Evolutionary conservation across 2,329 filamentous ascomycete genomes (phyloP).

Genomic region (Cryoendolithus antarcticus): DNA sequence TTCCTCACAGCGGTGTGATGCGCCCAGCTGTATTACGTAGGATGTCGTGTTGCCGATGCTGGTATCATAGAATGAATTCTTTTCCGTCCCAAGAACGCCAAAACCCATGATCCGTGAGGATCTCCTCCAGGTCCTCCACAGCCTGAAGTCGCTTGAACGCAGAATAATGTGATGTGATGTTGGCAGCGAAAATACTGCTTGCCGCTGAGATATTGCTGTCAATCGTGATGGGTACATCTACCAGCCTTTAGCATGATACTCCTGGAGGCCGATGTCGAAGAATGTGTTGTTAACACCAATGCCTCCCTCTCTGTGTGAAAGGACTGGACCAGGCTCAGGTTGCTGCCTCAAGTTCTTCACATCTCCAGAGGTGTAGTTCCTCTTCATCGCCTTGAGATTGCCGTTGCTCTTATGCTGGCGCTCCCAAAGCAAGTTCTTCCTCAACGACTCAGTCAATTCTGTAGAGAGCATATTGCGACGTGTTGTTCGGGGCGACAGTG

Average conservation of each 20-base stretch:
- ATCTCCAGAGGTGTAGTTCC: conserved; percentile 81
- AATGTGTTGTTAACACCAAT: conserved; percentile 71
- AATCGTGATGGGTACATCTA: conserved; percentile 28
- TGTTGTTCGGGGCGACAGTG: conserved; percentile 81
- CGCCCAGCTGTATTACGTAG: too few species aligned
- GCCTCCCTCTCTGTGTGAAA: conserved; percentile 21
- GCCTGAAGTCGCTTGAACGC: too few species aligned
- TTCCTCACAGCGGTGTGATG: too few species aligned
- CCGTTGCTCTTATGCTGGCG: conserved; percentile 87
- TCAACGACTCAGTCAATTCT: conserved; percentile 84
- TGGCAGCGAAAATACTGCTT: too few species aligned
- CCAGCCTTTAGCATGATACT: conserved; percentile 81
- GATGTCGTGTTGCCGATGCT: too few species aligned
- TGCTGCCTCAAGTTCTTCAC: conserved; percentile 78
- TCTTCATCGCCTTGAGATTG: conserved; percentile 76
- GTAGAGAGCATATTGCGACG: conserved; percentile 91
- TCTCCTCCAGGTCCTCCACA: too few species aligned
- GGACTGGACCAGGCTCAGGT: conserved; percentile 50
- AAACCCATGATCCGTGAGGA: too few species aligned
- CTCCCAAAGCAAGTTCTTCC: conserved; percentile 87
- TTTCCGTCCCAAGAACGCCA: too few species aligned
- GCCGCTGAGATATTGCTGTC: too few species aligned
- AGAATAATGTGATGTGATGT: too few species aligned
- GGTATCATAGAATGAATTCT: too few species aligned
- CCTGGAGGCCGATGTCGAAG: conserved; percentile 68